These are phyloP conservation scores for Magnolia kwangsiensis DNA, from an alignment of 164 flowering plant genomes.

Conservation along the genomic window DNA sequence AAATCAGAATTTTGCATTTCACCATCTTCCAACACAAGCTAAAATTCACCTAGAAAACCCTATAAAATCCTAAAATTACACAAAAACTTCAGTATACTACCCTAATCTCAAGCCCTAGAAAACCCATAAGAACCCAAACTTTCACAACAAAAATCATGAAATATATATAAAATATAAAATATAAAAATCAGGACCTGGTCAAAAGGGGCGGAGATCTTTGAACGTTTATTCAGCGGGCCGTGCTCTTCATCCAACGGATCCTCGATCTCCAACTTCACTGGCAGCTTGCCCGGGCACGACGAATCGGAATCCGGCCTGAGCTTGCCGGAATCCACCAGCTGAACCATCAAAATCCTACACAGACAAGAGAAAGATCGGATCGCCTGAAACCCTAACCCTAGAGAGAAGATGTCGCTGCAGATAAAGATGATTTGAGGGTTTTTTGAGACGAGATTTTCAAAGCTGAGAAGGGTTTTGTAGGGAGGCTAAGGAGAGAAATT, in stretches of 20 bases:
- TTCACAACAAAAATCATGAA: not conserved
- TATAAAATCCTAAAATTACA: too few relatives aligned
- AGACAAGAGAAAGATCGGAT: not conserved
- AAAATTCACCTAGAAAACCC: too few relatives aligned
- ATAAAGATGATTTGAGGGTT: too few relatives aligned
- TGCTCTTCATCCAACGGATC: slow-evolving; percentile 52
- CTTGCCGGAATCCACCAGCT: slow-evolving; percentile 51
- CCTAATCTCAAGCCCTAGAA: too few relatives aligned
- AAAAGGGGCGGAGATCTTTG: slow-evolving; percentile 23
- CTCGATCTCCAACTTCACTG: slow-evolving; percentile 60
- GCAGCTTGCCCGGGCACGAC: slow-evolving; percentile 22
- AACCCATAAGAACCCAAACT: not conserved
- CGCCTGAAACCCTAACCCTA: not conserved
- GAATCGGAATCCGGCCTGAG: slow-evolving; percentile 19
- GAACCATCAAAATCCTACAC: slow-evolving; percentile 39
- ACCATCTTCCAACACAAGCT: too few relatives aligned
- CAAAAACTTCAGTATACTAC: too few relatives aligned
- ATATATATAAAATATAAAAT: not conserved
- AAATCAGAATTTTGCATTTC: too few relatives aligned
- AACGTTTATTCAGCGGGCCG: slow-evolving; percentile 45
- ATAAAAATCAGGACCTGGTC: slow-evolving; percentile 35
- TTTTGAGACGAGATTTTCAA: too few relatives aligned
- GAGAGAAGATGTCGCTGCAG: not conserved
- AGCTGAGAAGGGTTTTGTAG: too few relatives aligned
- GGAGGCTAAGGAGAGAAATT: too few relatives aligned